phyloP scores from a whole-genome alignment of 176 grass and related monocot species.

The Secale cereale region DNA sequence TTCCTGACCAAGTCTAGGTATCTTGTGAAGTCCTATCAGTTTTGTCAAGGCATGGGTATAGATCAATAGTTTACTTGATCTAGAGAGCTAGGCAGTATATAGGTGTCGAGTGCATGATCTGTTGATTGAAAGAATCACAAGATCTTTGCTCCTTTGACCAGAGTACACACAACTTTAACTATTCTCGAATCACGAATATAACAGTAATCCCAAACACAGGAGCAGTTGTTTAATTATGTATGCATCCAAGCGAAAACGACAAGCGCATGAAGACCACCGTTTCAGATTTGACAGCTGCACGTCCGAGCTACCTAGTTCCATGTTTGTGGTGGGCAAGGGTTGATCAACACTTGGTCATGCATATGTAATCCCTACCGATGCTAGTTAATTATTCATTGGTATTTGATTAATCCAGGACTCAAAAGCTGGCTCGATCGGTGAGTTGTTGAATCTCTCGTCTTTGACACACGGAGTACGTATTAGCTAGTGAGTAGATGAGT shows the following conservation, averaged over 20 bases:
- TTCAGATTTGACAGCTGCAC: conserved; percentile 22
- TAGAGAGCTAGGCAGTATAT: neutral
- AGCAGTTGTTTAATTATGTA: neutral
- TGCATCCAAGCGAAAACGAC: conserved; percentile 1
- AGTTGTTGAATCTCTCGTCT: neutral
- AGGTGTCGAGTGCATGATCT: neutral
- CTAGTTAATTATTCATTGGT: neutral
- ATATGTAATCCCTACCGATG: neutral
- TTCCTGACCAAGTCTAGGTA: too few relatives aligned
- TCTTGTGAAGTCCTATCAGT: neutral
- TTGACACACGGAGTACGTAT: too few relatives aligned
- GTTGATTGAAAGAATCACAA: neutral
- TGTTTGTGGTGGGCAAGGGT: neutral
- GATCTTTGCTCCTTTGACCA: conserved; percentile 15
- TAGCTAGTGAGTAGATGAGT: too few relatives aligned
- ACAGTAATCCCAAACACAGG: neutral
- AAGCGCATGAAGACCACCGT: conserved; percentile 11
- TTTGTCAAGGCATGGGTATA: too few relatives aligned
- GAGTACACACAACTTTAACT: neutral
- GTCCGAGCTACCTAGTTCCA: neutral
- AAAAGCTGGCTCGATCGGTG: neutral
- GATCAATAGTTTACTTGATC: too few relatives aligned
- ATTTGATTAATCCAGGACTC: too few relatives aligned
- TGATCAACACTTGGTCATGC: too few relatives aligned
- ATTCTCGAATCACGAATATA: neutral